phyloP scores from a whole-genome alignment of 768 basidiomycete genomes.

The Termitomyces sp. region DNA sequence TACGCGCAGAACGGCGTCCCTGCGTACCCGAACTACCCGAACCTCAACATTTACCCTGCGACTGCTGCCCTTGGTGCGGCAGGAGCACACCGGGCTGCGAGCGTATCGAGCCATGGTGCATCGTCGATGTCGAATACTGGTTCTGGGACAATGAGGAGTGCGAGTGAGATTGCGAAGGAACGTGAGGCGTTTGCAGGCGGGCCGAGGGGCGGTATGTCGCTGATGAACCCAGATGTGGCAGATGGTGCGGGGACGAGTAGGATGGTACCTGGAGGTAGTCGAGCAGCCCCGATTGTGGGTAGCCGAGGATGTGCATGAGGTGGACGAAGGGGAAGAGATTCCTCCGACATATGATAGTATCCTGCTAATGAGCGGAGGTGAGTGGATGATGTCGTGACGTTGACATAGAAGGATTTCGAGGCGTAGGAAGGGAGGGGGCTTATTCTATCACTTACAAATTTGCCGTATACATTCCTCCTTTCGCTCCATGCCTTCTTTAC shows the following conservation, averaged over 20 bases:
- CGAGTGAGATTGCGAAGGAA: neutral
- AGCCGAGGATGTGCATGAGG: neutral
- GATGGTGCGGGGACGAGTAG: neutral
- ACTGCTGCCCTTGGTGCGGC: neutral
- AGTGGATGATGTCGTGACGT: too few relatives aligned
- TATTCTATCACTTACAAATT: too few relatives aligned
- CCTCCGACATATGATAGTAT: conserved; percentile 26
- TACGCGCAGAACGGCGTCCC: neutral
- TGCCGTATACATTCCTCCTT: too few relatives aligned
- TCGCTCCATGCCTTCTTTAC: too few relatives aligned
- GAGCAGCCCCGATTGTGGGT: conserved; percentile 12
- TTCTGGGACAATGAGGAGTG: neutral
- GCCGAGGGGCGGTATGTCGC: conserved; percentile 1
- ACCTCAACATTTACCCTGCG: neutral
- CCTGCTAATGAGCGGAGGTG: conserved; percentile 2
- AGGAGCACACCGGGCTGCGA: neutral
- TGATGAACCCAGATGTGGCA: conserved; percentile 5
- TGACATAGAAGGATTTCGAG: too few relatives aligned
- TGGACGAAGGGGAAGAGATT: conserved; percentile 17
- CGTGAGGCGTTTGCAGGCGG: neutral
- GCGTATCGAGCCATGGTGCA: neutral
- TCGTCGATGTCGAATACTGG: neutral
- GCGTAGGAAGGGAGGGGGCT: too few relatives aligned
- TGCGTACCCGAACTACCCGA: neutral
- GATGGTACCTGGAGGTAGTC: neutral